Percentiles rank a stretch among this genome's conserved stretches.
Conservation (phyloP, 495 filamentous ascomycete genomes). For the Penicillium ochrochloron region DNA sequence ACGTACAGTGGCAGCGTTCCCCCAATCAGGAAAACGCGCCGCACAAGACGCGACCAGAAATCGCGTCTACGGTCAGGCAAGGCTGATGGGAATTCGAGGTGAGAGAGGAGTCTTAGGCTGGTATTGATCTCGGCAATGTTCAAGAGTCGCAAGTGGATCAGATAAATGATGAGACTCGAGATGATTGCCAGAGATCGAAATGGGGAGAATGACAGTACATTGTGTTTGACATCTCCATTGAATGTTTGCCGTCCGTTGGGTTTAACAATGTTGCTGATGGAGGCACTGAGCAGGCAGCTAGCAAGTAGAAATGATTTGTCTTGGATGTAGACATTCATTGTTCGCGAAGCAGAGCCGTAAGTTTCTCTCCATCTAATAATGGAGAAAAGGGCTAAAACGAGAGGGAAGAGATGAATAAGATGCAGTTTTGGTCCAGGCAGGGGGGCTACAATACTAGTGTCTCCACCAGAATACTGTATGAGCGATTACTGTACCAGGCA, state of each 20-base stretch:
- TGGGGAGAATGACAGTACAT: neutral
- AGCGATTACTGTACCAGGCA: neutral
- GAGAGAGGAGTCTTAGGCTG: neutral
- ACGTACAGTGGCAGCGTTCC: neutral
- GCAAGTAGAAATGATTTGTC: neutral
- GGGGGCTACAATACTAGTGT: too few relatives aligned
- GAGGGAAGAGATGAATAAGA: neutral
- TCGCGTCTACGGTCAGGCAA: neutral
- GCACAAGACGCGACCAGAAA: neutral
- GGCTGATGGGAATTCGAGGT: neutral
- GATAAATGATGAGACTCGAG: neutral
- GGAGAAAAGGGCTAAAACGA: neutral
- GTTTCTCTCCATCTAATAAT: neutral
- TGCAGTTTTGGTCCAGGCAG: neutral
- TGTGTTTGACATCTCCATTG: neutral
- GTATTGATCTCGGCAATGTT: neutral
- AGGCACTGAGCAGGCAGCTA: neutral
- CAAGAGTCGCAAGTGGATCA: neutral
- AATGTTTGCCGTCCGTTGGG: neutral
- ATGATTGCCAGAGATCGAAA: neutral
- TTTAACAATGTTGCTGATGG: neutral
- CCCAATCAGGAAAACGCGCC: neutral
- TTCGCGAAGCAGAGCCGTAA: neutral
- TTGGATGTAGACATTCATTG: neutral
- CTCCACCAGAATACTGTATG: neutral